These are phyloP conservation scores for Malassezia nana DNA, from an alignment of 1,284 basidiomycete genomes.

Conservation along the genomic window DNA sequence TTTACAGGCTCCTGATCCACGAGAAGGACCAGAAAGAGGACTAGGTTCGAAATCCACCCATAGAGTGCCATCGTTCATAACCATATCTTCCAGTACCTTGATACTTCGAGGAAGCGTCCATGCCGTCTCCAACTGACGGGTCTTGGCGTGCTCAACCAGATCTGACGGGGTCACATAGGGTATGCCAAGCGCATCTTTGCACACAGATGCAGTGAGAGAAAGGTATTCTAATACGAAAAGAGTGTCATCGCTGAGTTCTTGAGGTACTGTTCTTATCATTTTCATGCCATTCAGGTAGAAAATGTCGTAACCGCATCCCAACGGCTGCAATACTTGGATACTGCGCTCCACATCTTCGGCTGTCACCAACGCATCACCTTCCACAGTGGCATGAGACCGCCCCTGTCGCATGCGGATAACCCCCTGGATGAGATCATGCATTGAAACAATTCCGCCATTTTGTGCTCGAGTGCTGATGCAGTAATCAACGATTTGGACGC, in stretches of 20 bases:
- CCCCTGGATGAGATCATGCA: constrained; percentile 70
- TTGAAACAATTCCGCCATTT: constrained; percentile 84
- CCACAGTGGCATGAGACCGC: background rate
- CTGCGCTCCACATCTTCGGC: constrained; percentile 75
- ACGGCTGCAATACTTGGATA: constrained; percentile 74
- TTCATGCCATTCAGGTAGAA: constrained; percentile 31
- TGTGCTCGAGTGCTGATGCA: constrained; percentile 76
- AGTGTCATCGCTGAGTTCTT: constrained; percentile 39
- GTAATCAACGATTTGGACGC: constrained; percentile 92
- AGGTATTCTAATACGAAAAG: background rate
- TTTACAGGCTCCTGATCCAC: background rate
- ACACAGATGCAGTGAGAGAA: background rate
- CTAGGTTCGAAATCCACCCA: constrained; percentile 62
- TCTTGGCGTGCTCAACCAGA: background rate
- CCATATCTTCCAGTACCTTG: constrained; percentile 75
- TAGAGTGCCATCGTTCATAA: constrained; percentile 76
- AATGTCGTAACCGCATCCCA: constrained; percentile 80
- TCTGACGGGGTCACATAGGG: constrained; percentile 52
- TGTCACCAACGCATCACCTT: constrained; percentile 51
- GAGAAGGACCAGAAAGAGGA: background rate
- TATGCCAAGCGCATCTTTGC: background rate
- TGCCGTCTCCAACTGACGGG: background rate
- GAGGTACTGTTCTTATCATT: constrained; percentile 48
- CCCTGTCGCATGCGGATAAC: constrained; percentile 64
- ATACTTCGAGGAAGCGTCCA: constrained; percentile 52